Evolutionary conservation across 306 rosid genomes (phyloP).

Genomic region (Prunus davidiana): DNA sequence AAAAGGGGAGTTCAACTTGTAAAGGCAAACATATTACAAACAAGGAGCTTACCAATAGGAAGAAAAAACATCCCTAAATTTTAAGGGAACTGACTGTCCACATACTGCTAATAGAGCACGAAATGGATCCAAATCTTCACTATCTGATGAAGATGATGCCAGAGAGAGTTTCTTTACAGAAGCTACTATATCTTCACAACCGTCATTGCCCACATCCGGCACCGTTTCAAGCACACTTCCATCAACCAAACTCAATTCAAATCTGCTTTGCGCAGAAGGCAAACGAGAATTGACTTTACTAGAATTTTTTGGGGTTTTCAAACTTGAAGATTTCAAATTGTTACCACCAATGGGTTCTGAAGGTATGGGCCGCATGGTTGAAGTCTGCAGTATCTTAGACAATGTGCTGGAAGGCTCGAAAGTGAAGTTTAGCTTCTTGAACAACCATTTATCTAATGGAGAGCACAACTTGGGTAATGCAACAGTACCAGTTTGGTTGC

Average conservation of each 20-base stretch:
- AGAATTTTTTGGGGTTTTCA: constrained; percentile 35
- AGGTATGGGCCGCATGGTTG: constrained; percentile 22
- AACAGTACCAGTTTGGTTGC: constrained; percentile 32
- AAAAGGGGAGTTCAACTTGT: constrained; percentile 6
- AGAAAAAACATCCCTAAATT: constrained; percentile 54
- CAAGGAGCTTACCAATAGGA: constrained; percentile 52
- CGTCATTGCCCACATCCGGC: constrained; percentile 26
- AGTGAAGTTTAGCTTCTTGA: constrained; percentile 47
- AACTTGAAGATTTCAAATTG: constrained; percentile 23
- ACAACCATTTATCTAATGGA: constrained; percentile 72
- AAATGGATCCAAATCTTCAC: constrained; percentile 51
- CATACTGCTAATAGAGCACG: constrained; percentile 63
- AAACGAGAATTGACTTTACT: constrained; percentile 29
- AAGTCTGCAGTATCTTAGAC: constrained; percentile 73
- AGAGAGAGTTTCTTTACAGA: constrained; percentile 70
- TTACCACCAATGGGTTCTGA: constrained; percentile 33
- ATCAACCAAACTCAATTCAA: constrained; percentile 11
- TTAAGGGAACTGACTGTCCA: constrained; percentile 74
- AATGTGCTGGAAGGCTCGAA: constrained; percentile 65
- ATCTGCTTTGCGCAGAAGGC: constrained; percentile 21
- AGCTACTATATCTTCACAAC: constrained; percentile 46
- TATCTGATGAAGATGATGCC: constrained; percentile 45
- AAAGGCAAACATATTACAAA: constrained; percentile 13
- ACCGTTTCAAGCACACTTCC: constrained; percentile 21
- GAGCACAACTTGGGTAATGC: constrained; percentile 59